Conservation (phyloP, 331 rosid species). For the Telfairia occidentalis region DNA sequence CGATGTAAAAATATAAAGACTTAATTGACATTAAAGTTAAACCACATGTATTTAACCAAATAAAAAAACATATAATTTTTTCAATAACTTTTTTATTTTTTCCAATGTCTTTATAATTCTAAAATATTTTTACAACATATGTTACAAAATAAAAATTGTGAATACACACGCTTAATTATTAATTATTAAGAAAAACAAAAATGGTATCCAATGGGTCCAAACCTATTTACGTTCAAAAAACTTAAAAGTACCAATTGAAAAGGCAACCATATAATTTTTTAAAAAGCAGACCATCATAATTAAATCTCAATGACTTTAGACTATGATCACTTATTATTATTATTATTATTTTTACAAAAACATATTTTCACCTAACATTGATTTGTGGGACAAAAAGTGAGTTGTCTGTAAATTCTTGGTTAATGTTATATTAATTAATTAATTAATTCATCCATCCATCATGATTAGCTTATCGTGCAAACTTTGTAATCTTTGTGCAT, state of each 20-base stretch:
- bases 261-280: not conserved
- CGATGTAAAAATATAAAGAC: too few relatives aligned
- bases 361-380: not conserved
- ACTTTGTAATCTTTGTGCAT: not conserved
- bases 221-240: too few relatives aligned
- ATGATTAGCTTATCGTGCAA: not conserved
- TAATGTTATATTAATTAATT: not conserved
- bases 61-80: too few relatives aligned
- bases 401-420: not conserved
- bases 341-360: not conserved
- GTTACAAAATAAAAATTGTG: too few relatives aligned
- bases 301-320: not conserved
- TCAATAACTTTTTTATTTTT: too few relatives aligned
- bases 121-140: too few relatives aligned
- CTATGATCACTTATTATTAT: not conserved
- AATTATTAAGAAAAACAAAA: too few relatives aligned
- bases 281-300: not conserved
- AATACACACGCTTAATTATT: too few relatives aligned
- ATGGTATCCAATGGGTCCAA: too few relatives aligned
- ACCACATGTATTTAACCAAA: too few relatives aligned
- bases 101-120: too few relatives aligned
- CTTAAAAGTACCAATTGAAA: not conserved
- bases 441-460: not conserved
- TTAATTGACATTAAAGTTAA: too few relatives aligned
- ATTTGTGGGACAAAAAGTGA: not conserved